These are phyloP conservation scores for Clonostachys sp. DNA, from an alignment of 2,329 filamentous ascomycete genomes.

Conservation along the genomic window DNA sequence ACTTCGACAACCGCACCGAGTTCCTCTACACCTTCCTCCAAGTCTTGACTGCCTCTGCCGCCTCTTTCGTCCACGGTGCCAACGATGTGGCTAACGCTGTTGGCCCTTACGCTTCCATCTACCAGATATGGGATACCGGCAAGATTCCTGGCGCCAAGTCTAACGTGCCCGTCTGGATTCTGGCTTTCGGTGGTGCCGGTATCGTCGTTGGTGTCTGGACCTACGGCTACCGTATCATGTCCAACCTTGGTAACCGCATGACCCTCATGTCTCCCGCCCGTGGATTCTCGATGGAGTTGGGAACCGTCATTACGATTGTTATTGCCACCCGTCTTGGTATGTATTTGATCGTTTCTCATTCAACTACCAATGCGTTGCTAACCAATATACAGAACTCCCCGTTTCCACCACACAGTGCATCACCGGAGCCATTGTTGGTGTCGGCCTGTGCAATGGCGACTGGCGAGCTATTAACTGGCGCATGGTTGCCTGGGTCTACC, in stretches of 20 bases:
- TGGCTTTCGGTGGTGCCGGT: conserved; percentile 45
- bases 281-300: conserved; percentile 57
- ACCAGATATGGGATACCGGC: conserved; percentile 51
- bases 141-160: conserved; percentile 34
- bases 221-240: conserved; percentile 62
- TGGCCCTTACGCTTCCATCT: conserved; percentile 60
- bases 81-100: conserved; percentile 63
- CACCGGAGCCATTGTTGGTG: conserved; percentile 57
- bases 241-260: conserved; percentile 56
- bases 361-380: neutral
- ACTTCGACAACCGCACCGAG: conserved; percentile 54
- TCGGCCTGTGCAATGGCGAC: conserved; percentile 56
- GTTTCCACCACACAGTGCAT: conserved; percentile 64
- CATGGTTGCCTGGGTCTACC: conserved; percentile 55
- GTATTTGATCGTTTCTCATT: conserved; percentile 6
- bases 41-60: conserved; percentile 55
- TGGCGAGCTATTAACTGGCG: conserved; percentile 59
- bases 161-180: conserved; percentile 55
- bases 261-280: conserved; percentile 58
- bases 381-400: conserved; percentile 38
- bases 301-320: conserved; percentile 57
- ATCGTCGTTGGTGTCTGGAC: conserved; percentile 55
- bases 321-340: conserved; percentile 55
- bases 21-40: conserved; percentile 58
- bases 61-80: conserved; percentile 62